Evolutionary conservation across 2,329 filamentous ascomycete species (phyloP), one percentile per base, ranked within the genome.

Genomic region (Ophiobolus disseminans): DNA sequence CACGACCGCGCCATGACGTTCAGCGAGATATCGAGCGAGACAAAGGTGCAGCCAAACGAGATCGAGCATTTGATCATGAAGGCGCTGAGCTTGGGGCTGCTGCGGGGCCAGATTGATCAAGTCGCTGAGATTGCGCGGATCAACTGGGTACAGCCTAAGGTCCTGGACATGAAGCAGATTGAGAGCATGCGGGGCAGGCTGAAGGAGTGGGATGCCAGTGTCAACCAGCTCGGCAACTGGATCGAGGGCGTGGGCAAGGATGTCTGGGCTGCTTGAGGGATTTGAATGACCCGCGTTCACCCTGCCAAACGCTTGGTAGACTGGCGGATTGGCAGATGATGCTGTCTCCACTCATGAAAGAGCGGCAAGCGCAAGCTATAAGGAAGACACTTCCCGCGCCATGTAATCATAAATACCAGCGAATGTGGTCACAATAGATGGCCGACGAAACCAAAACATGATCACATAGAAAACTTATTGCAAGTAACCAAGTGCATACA

Each of bases 11-110:
- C 91, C 65, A 94, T 99, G 88, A 89, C 89, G 4, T 99, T 99
- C 76, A 78, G 81, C 42, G 90, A 91, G 40, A 97, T 99, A 68
- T 85, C 89, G 4, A 82, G 88, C 60, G 93, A 97, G 79, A 99
- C 94, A 3, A 96, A 96, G 76, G 92, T 99, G 41, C 84, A 86
- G 62, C 85, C 86, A 2, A 86, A 94, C 66, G 91, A 97, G 78
- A 97, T 99, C 62, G 94, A 99, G 81, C 93, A 97, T 73, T 79
- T 99, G 57, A 89, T 99, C 66, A 99, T 99, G 94, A 97, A 97
- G 81, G 94, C 94, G n/a, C 77, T 99, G 65, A 97, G 92, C 69
- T 76, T 99, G 62, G 94, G 94, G 1, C 80, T 99, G 62, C 79
- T 99, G 61, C 85, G 88, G 61, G 94, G 94, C 36, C 94, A 89